phyloP scores from a whole-genome alignment of 441 rosid species.

The Populus hybrid region DNA sequence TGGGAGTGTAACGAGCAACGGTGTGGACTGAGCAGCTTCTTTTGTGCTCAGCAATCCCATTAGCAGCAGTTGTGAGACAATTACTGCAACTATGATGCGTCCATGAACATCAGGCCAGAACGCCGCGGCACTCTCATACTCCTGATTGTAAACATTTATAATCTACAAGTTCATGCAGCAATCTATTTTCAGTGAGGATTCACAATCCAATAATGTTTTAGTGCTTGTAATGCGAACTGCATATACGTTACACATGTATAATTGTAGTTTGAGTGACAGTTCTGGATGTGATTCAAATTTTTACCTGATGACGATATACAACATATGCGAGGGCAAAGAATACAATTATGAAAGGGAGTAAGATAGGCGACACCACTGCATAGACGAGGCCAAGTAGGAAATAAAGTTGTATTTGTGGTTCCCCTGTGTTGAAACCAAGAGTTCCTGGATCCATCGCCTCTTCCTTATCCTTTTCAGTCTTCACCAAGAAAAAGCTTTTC shows the following conservation, averaged over 20 bases:
- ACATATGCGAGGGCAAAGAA: slow-evolving; percentile 82
- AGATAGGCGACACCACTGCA: slow-evolving; percentile 79
- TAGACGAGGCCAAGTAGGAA: slow-evolving; percentile 97
- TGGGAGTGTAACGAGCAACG: slow-evolving; percentile 75
- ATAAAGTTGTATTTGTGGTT: slow-evolving; percentile 93
- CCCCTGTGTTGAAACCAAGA: slow-evolving; percentile 86
- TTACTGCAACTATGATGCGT: slow-evolving; percentile 59
- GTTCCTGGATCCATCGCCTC: slow-evolving; percentile 99
- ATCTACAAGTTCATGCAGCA: slow-evolving; percentile 38
- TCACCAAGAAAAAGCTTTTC: slow-evolving; percentile 73
- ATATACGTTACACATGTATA: background rate
- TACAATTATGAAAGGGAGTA: slow-evolving; percentile 85
- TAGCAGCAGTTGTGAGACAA: slow-evolving; percentile 75
- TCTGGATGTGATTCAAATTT: background rate
- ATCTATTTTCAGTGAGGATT: background rate
- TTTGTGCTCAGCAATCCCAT: slow-evolving; percentile 86
- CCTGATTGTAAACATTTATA: slow-evolving; percentile 90
- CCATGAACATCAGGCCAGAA: slow-evolving; percentile 95
- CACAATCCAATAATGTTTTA: background rate
- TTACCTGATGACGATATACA: slow-evolving; percentile 94
- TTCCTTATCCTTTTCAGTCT: slow-evolving; percentile 89
- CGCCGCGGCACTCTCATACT: slow-evolving; percentile 90
- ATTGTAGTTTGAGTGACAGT: background rate
- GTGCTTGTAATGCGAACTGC: background rate
- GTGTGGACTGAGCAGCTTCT: slow-evolving; percentile 77